These are phyloP conservation scores for Daldinia loculata DNA, from an alignment of 495 filamentous ascomycete species.

Conservation along the genomic window DNA sequence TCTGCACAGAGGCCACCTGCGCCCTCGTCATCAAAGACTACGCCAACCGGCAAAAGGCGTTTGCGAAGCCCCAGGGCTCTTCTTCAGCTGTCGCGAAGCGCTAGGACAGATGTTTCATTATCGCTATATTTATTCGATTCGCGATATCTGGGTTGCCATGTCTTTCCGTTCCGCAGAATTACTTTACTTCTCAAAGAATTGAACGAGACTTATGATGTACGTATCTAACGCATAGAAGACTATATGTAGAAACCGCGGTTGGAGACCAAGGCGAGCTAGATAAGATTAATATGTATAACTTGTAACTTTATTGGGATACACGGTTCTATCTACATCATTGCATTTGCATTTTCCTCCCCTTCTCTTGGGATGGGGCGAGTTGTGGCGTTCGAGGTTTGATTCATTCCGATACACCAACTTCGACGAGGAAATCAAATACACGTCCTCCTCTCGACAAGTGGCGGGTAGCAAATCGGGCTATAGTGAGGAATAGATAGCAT, in stretches of 20 bases:
- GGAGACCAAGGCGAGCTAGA: not conserved
- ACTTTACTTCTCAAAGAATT: not conserved
- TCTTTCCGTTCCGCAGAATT: not conserved
- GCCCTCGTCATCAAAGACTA: constrained; percentile 82
- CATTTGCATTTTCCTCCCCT: not conserved
- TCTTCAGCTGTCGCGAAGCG: constrained; percentile 28
- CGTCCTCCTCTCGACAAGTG: not conserved
- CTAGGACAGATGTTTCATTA: not conserved
- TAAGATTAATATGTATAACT: not conserved
- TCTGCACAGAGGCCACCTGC: constrained; percentile 88
- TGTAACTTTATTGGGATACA: not conserved
- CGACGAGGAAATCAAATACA: not conserved
- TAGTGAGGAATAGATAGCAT: no score
- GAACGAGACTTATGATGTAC: not conserved
- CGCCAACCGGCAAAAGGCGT: constrained; percentile 68
- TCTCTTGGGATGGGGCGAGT: not conserved
- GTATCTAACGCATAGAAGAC: not conserved
- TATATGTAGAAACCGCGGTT: not conserved
- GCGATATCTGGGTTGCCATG: not conserved
- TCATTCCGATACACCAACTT: not conserved
- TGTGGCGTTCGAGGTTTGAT: not conserved
- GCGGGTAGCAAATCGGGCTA: not conserved
- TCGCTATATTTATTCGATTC: not conserved
- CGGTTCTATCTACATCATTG: not conserved
- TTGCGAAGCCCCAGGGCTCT: constrained; percentile 47